Evolutionary conservation across 345 rosid species (phyloP).

Genomic region (Citrus glauca): DNA sequence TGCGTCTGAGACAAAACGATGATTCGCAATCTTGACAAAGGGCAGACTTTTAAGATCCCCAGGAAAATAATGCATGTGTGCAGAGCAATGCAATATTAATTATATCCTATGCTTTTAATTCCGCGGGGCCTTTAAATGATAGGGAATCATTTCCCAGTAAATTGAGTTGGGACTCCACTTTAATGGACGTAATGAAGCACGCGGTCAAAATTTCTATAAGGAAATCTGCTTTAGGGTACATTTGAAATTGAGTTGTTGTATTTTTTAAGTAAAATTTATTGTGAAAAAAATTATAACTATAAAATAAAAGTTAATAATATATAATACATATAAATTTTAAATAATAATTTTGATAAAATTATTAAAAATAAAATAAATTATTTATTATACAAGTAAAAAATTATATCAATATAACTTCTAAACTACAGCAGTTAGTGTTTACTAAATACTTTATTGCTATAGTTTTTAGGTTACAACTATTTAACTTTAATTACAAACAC

Average conservation of each 20-base stretch:
- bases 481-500: no score
- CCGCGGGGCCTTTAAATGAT: not conserved
- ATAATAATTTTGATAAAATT: no score
- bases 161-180: not conserved
- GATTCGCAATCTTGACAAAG: not conserved
- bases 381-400: no score
- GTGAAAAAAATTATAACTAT: rapidly evolving
- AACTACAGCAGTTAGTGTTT: no score
- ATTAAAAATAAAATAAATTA: no score
- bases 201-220: not conserved
- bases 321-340: no score
- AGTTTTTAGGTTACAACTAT: no score
- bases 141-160: not conserved
- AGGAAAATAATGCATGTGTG: not conserved
- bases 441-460: rapidly evolving
- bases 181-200: not conserved
- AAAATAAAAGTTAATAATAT: no score
- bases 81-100: not conserved
- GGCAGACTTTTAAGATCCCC: not conserved
- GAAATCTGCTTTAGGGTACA: not conserved
- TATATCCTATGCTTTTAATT: not conserved
- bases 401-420: no score
- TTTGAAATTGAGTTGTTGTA: no score
- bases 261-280: rapidly evolving
- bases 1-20: not conserved